Evolutionary conservation across 2,329 filamentous ascomycete species (phyloP).

Genomic region (Fusarium coffeatum): DNA sequence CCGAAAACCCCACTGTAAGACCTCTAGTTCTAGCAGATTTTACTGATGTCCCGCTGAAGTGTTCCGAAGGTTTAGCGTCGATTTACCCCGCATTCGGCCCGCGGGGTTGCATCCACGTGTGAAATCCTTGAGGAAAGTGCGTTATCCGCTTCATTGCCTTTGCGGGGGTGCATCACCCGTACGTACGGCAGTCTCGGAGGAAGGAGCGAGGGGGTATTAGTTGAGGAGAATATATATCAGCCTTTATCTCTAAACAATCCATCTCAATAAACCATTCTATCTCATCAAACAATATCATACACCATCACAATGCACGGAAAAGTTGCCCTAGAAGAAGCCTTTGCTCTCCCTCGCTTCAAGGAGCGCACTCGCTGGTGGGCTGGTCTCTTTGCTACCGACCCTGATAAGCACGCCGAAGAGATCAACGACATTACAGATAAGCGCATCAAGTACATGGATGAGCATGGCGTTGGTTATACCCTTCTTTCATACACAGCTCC

Average conservation of each 20-base stretch:
- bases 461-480: slow-evolving; percentile 61
- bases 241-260: background rate
- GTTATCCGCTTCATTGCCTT: background rate
- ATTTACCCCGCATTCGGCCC: background rate
- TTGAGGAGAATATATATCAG: background rate
- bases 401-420: slow-evolving; percentile 67
- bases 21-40: background rate
- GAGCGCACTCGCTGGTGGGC: slow-evolving; percentile 73
- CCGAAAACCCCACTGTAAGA: background rate
- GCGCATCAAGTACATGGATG: slow-evolving; percentile 58
- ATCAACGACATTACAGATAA: slow-evolving; percentile 58
- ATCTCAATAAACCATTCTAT: background rate
- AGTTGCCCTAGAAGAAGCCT: slow-evolving; percentile 71
- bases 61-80: background rate
- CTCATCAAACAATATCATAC: background rate
- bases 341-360: slow-evolving; percentile 67
- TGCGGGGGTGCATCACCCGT: slow-evolving; percentile 7
- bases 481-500: slow-evolving; percentile 63
- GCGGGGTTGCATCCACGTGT: background rate
- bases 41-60: background rate
- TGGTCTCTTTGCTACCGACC: slow-evolving; percentile 67
- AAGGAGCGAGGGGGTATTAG: background rate
- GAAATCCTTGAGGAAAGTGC: background rate
- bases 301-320: slow-evolving; percentile 65
- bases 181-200: background rate